Conservation (phyloP, 139 green algal species). For the Micractinium conductrix region DNA sequence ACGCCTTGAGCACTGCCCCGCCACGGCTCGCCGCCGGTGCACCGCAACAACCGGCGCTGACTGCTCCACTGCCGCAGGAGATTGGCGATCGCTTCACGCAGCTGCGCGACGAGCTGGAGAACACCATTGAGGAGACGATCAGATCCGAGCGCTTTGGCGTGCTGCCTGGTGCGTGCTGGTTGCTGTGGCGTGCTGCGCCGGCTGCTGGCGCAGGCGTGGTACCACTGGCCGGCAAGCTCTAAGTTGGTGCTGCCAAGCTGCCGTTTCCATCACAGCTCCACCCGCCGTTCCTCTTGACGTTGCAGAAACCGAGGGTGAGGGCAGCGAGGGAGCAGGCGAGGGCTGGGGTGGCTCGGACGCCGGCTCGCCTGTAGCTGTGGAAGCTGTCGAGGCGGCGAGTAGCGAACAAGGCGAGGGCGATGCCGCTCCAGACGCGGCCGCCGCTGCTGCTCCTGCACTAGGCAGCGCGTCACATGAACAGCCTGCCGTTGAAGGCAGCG, state of each 20-base stretch:
- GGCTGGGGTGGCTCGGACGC: constrained; percentile 7
- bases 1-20: neutral
- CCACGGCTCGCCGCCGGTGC: neutral
- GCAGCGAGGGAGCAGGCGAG: neutral
- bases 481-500: neutral
- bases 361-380: neutral
- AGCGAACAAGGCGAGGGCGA: neutral
- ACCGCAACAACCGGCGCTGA: neutral
- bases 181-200: too few species aligned
- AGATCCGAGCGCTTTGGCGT: constrained; percentile 13
- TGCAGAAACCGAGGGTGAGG: neutral
- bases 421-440: neutral
- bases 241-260: too few species aligned
- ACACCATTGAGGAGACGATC: constrained; percentile 28
- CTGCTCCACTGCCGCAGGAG: neutral
- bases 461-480: neutral
- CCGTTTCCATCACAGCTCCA: neutral
- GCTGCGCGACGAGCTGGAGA: constrained; percentile 25
- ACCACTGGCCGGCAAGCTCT: neutral
- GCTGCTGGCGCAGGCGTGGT: neutral
- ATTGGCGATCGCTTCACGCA: constrained; percentile 24
- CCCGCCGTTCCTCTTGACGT: too few species aligned
- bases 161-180: neutral
- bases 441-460: neutral
- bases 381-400: neutral